phyloP scores from a whole-genome alignment of 2,329 filamentous ascomycete species.

The Macrophomina pseudophaseolina region DNA sequence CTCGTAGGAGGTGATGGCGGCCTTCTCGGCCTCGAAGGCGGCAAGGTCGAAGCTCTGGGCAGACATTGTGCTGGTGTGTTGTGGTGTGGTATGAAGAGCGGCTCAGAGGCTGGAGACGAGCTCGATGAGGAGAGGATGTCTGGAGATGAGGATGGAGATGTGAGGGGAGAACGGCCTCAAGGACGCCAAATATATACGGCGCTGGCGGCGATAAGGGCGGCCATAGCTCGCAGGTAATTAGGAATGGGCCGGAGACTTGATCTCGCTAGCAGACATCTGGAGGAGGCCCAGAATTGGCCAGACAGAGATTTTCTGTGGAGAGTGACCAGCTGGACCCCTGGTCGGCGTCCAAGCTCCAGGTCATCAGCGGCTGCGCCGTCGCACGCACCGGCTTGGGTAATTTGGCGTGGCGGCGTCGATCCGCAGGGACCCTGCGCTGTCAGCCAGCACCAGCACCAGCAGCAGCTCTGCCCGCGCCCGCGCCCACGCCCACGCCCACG shows the following conservation, averaged over 20 bases:
- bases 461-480: too few relatives aligned
- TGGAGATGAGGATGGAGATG: conserved; percentile 88
- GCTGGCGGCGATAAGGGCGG: conserved; percentile 22
- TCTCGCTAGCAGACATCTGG: background rate
- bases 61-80: conserved; percentile 12
- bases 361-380: conserved; percentile 22
- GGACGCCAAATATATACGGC: conserved; percentile 19
- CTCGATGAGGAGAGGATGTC: conserved; percentile 75
- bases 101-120: conserved; percentile 38
- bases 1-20: conserved; percentile 32
- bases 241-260: conserved; percentile 5
- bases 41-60: conserved; percentile 31
- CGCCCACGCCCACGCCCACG: too few relatives aligned
- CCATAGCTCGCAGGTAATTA: conserved; percentile 10
- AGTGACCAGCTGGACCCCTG: conserved; percentile 13
- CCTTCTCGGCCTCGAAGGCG: conserved; percentile 32
- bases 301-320: conserved; percentile 28
- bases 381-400: background rate
- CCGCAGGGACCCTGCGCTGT: conserved; percentile 5
- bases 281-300: conserved; percentile 20
- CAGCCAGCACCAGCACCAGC: too few relatives aligned
- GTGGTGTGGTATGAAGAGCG: background rate
- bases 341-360: conserved; percentile 13
- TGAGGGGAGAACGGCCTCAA: background rate
- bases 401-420: conserved; percentile 12